Evolutionary conservation across 2,329 filamentous ascomycete genomes (phyloP), one percentile per base, ranked within the genome.

Genomic region (Xenosphaeropsis pyriputrescens): DNA sequence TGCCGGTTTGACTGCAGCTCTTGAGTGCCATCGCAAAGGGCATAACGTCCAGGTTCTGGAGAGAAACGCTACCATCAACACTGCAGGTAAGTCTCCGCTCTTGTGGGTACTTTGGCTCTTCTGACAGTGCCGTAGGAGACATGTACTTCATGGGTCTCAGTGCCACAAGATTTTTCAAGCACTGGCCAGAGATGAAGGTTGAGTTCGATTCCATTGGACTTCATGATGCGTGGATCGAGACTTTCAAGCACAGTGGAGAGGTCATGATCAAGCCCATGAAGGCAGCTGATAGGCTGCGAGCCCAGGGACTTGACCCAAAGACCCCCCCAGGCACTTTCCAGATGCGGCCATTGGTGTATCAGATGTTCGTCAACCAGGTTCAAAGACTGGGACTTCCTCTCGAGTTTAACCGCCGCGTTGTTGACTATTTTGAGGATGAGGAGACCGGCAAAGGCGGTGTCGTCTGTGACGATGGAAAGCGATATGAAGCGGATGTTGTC

Each of bases 131-230:
- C 18, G 8, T 16, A 40, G 68, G 68, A 38, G 69, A 73, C 52
- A 70, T 72, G 65, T 72, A 70, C 54, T 72, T 72, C 51, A 71
- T 72, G 65, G 68, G 68, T 12, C 59, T 70, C 29, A 68, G 65
- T 37, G 67, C 67, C n/a, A 72, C 65, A 33, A 60, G 58, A 29
- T 70, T 70, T 54, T 62, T 72, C 50, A 66, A 64, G 50, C 65
- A 70, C 42, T 71, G 67, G 67, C 66, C 67, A 8, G 64, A 69
- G 38, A 57, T 74, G 49, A 55, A 58, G 31, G 53, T 59, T 36
- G 66, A 71, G 44, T 71, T 67, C 51, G 59, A 65, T 39, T 46
- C 52, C 6, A 19, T 19, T 19, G 18, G 18, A 19, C 16, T 41
- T 7, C 37, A 42, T 15, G 31, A 39, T 30, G 37, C 26, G 1